phyloP scores from a whole-genome alignment of 2,329 filamentous ascomycete species.

The Neopestalotiopsis sp. region DNA sequence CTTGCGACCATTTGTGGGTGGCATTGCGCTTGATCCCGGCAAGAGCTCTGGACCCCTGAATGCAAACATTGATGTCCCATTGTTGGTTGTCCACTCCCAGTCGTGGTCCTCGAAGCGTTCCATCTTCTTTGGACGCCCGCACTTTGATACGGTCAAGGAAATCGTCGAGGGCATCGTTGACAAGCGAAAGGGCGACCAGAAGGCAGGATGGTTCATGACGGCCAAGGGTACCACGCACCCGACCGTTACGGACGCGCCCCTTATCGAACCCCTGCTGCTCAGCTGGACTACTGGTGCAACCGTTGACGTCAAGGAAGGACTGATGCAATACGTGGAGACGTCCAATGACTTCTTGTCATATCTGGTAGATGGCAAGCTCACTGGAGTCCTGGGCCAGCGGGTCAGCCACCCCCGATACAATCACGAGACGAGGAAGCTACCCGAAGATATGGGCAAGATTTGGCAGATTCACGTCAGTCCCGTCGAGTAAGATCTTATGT shows the following conservation, averaged over 20 bases:
- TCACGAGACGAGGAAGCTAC: conserved; percentile 32
- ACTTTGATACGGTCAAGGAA: conserved; percentile 66
- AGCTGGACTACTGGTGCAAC: conserved; percentile 65
- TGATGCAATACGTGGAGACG: conserved; percentile 65
- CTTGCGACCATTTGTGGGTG: conserved; percentile 56
- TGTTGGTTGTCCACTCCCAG: conserved; percentile 67
- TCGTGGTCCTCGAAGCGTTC: conserved; percentile 64
- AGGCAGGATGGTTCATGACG: conserved; percentile 59
- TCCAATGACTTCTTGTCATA: conserved; percentile 62
- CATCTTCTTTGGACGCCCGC: conserved; percentile 66
- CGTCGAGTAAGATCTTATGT: background rate
- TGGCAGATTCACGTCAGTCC: conserved; percentile 38
- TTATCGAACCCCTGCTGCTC: conserved; percentile 66
- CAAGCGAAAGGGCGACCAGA: conserved; percentile 34
- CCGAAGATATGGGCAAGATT: conserved; percentile 46
- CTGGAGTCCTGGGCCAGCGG: conserved; percentile 54
- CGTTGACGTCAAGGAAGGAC: conserved; percentile 59
- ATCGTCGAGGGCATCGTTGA: conserved; percentile 53
- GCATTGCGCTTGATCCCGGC: conserved; percentile 68
- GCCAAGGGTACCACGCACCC: conserved; percentile 63
- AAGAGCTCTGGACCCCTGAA: conserved; percentile 68
- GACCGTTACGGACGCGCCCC: conserved; percentile 68
- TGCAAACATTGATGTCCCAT: conserved; percentile 59
- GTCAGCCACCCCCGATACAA: conserved; percentile 50
- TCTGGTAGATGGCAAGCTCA: conserved; percentile 44